Conservation (phyloP, 345 rosid species). For the Arabidopsis thaliana region DNA sequence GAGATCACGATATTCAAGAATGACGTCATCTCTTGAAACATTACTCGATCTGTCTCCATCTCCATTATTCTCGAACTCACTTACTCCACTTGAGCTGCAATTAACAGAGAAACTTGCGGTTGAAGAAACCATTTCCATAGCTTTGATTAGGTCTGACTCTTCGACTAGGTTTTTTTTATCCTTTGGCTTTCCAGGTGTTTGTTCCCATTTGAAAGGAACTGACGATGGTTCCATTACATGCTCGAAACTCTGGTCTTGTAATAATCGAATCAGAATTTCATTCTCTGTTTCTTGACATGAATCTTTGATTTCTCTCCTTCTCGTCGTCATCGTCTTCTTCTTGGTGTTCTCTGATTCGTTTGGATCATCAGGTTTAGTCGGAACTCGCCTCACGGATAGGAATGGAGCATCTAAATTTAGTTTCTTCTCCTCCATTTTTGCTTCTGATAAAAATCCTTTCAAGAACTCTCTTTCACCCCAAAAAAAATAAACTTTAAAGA, state of each 20-base stretch:
- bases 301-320: constrained; percentile 22
- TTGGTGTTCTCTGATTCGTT: constrained; percentile 22
- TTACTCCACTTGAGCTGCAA: constrained; percentile 58
- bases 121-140: constrained; percentile 55
- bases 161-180: constrained; percentile 24
- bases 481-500: background rate
- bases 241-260: constrained; percentile 50
- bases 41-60: constrained; percentile 30
- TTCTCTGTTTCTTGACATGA: constrained; percentile 24
- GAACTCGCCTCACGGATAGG: constrained; percentile 68
- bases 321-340: constrained; percentile 2
- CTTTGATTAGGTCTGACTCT: constrained; percentile 41
- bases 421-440: constrained; percentile 67
- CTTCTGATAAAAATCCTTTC: background rate
- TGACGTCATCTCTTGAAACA: constrained; percentile 44
- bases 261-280: constrained; percentile 38
- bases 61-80: constrained; percentile 24
- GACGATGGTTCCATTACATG: constrained; percentile 82
- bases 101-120: constrained; percentile 60
- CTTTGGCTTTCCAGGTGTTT: constrained; percentile 72
- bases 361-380: constrained; percentile 26
- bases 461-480: constrained; percentile 2
- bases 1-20: constrained; percentile 69
- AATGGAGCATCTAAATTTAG: constrained; percentile 77
- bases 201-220: constrained; percentile 83